Percentiles rank a stretch among this genome's conserved stretches.
phyloP scores from a whole-genome alignment of 2,329 filamentous ascomycete genomes.

The Arthrobotrys conoides region DNA sequence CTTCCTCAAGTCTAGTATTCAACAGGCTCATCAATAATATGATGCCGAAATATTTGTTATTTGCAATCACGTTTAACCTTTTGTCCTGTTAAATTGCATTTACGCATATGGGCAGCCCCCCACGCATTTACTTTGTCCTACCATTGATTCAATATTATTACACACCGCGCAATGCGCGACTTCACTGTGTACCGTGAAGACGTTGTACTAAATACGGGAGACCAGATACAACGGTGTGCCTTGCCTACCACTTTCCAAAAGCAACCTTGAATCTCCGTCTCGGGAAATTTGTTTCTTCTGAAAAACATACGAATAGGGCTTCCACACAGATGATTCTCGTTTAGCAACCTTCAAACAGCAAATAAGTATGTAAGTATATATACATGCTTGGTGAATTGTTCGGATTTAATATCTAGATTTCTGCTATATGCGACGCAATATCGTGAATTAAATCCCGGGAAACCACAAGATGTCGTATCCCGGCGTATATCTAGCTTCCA shows the following conservation, averaged over 20 bases:
- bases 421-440: neutral
- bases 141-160: neutral
- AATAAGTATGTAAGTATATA: neutral
- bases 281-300: neutral
- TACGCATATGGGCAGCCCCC: neutral
- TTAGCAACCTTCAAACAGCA: neutral
- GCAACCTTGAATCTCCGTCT: conserved; percentile 37
- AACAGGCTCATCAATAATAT: too few species aligned
- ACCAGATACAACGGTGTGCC: neutral
- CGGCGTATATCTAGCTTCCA: conserved; percentile 1
- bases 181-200: neutral
- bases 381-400: neutral
- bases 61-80: too few species aligned
- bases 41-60: too few species aligned
- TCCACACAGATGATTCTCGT: neutral
- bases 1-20: too few species aligned
- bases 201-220: conserved; percentile 12
- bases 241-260: conserved; percentile 41
- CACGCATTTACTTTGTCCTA: neutral
- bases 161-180: neutral
- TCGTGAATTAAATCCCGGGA: neutral
- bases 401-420: conserved; percentile 1
- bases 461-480: neutral
- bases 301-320: neutral
- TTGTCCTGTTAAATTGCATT: too few species aligned